Evolutionary conservation across 169 alveolate genomes (phyloP), one percentile per base, ranked within the genome.

Genomic region (Plasmodium gaboni): DNA sequence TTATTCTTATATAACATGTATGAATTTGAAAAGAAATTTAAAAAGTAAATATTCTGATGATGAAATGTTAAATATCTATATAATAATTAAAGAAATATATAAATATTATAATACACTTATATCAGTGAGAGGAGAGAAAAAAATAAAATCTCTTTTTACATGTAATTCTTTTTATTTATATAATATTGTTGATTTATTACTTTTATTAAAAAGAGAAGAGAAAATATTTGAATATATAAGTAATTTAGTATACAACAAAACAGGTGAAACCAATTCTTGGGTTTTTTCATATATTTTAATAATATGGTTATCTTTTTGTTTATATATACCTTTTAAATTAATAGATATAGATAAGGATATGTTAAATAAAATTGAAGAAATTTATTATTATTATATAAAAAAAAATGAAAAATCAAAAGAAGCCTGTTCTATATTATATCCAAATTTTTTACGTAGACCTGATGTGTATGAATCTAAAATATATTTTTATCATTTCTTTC

Each of bases 41-140:
- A 32, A 38, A 13, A 24, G 1, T 12, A 17, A 38, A 32, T 26
- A 42, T 15, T n/a, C 7, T 38, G 74, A 74, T n/a, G 13, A 28
- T 38, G 44, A 44, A 9, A 19, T 7, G 15, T 17, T 74, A 50
- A 74, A 74, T n/a, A 26, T 74, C 38, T 74, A 57, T 50, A 67
- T 60, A 26, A 70, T 78, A 12, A 46, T 78, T 9, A 78, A 78
- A 70, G 89, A 78, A 28, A 59, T 78, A 5, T 78, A 65, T 70
- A 78, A 78, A 78, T 78, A 78, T 59, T 78, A 78, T 60, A 65
- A 78, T 48, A 78, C 89, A 7, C 61, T 78, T 15, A 78, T 78
- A 50, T 78, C 89, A 9, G 78, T 78, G 6, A 78, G 89, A 46
- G 80, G 80, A 46, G 89, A 78, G 51, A 78, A 78, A 67, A 78